These are phyloP conservation scores for Gryganskiella cystojenkinii DNA, from an alignment of 192 early-diverging fungal genomes.

Conservation along the genomic window DNA sequence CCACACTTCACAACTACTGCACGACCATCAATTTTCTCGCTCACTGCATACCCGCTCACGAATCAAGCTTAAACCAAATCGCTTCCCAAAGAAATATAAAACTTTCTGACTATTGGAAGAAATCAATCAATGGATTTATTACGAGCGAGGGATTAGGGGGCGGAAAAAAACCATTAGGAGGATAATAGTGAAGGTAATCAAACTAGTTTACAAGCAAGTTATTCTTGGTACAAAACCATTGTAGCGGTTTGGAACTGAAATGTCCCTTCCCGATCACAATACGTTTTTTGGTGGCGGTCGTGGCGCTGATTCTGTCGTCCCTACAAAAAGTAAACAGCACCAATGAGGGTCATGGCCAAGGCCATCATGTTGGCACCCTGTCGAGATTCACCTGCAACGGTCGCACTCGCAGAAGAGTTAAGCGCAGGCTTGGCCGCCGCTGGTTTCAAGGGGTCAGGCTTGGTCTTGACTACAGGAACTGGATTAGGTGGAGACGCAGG, in stretches of 20 bases:
- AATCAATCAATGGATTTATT: too few species aligned
- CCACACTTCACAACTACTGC: not conserved
- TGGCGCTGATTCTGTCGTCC: not conserved
- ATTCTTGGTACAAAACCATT: not conserved
- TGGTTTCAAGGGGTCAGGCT: not conserved
- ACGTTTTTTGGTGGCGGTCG: too few species aligned
- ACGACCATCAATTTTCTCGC: not conserved
- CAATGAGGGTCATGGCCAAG: slow-evolving; percentile 39
- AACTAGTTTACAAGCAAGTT: too few species aligned
- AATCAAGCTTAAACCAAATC: too few species aligned
- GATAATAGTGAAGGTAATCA: too few species aligned
- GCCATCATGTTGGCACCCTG: slow-evolving; percentile 36
- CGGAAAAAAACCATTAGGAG: too few species aligned
- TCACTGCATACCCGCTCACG: not conserved
- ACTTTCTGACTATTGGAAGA: too few species aligned
- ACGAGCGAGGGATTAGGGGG: too few species aligned
- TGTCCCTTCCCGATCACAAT: too few species aligned
- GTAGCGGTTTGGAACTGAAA: too few species aligned
- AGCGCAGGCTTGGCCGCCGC: slow-evolving; percentile 9
- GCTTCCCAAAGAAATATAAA: too few species aligned
- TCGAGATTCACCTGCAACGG: not conserved
- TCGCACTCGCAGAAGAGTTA: not conserved
- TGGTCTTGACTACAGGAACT: slow-evolving; percentile 4
- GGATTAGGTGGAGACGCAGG: slow-evolving; percentile 35
- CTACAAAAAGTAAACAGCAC: slow-evolving; percentile 47